These are phyloP conservation scores for Rutstroemia sp. DNA, from an alignment of 2,329 filamentous ascomycete genomes.

Conservation along the genomic window DNA sequence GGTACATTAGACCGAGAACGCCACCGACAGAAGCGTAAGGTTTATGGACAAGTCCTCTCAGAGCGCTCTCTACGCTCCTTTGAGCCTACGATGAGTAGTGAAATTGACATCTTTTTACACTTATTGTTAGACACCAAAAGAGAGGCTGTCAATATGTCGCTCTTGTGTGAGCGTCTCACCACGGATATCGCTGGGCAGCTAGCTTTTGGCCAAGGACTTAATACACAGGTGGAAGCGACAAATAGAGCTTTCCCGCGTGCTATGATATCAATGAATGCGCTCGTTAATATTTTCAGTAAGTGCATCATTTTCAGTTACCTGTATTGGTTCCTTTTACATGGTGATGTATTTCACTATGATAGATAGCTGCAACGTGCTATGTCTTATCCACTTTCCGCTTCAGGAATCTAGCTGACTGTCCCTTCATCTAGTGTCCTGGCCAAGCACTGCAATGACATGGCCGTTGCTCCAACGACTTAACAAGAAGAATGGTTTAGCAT, in stretches of 20 bases:
- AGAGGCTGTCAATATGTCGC: background rate
- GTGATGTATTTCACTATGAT: background rate
- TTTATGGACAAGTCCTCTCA: background rate
- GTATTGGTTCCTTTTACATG: background rate
- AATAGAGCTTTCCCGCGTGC: background rate
- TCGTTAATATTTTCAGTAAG: background rate
- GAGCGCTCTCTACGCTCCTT: background rate
- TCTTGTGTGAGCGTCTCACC: background rate
- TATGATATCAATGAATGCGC: background rate
- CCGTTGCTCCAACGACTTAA: background rate
- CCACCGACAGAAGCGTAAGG: background rate
- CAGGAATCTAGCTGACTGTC: background rate
- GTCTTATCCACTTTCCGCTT: background rate
- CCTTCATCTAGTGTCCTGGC: background rate
- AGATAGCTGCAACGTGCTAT: background rate
- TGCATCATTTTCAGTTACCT: background rate
- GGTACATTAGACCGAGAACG: fast-evolving
- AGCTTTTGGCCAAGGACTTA: background rate
- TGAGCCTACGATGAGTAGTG: background rate
- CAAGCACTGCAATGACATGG: background rate
- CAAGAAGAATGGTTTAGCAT: background rate
- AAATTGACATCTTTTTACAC: background rate
- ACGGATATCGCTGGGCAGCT: background rate
- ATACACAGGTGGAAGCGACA: background rate
- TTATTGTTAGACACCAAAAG: background rate